Evolutionary conservation across 805 yeast genomes (phyloP), one percentile per base, ranked within the genome.

Genomic region (Helenozyma rhizophorensis): DNA sequence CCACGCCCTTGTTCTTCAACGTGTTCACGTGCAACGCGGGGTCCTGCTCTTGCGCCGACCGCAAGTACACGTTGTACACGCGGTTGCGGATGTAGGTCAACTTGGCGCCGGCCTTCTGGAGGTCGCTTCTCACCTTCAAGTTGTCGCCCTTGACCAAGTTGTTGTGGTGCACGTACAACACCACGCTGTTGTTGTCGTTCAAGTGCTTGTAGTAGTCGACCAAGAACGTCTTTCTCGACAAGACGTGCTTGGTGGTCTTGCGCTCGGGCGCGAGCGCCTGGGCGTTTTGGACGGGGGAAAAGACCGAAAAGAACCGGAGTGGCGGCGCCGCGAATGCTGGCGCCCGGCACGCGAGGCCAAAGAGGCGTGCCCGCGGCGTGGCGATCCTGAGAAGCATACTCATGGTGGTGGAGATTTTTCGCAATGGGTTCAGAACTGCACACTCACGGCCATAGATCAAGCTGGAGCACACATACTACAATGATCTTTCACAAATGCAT

Each of bases 141-240:
- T 83, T 79, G 43, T 93, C 97, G 10, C 60, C 49, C 45, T 85
- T 80, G 36, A 74, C 57, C 46, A 89, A 61, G 55, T 88, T 88
- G 56, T 87, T 86, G 64, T 86, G 90, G 62, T 93, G 98, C 5
- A 80, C 75, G 46, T 85, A 79, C 34, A 90, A 68, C 10, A 89
- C 68, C 27, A 89, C 78, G 23, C 85, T 79, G 55, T 78, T 77
- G 18, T 60, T 65, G 36, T 80, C 78, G 62, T 87, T 71, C 42
- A 87, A 56, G 42, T 80, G 62, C 40, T 85, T 76, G 68, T 90
- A 90, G 45, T 74, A 67, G 58, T 90, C 96, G 42, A 90, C 68
- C 42, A 90, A 67, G 48, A 78, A 88, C 0, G 97, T 88, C 65
- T 90, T 90, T 63, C 97, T 78, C 4, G 90, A 79, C 25, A 70